Base-by-base conservation (phyloP, 148 eudicot species). In the Fagopyrum tataricum region DNA sequence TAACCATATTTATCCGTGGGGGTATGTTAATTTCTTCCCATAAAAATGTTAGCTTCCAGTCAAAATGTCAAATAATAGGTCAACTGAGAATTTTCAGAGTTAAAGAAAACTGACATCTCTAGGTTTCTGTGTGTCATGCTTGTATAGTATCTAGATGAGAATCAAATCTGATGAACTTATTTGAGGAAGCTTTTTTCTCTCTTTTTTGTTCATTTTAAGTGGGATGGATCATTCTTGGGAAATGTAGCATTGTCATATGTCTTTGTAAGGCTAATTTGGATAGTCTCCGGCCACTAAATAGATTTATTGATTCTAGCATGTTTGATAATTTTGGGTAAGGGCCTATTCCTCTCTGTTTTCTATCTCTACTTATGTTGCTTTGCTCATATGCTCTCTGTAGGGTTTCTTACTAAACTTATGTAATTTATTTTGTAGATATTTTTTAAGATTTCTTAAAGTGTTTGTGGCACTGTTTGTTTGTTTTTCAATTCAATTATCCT, bases 1-100 rank as follows among this genome's bases (percentile, higher is more conserved):
- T 94, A 46, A 94, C 98, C 73, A 84, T 94, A 80, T 94, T 94
- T 82, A 91, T 94, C 70, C 97, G 97, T 80, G 98, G 96, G 51
- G 95, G 97, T 89, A 82, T 67, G 92, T 80, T 31, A 10, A 43
- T 73, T 44, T 49, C 41, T 51, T 37, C 2, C 64, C 4, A 23
- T 10, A 23, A 0, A 68, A 7, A 44, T 42, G 26, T 12, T 41
- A n/a, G 23, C 3, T 68, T 31, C 14, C 49, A 20, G 43, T 68
- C n/a, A n/a, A n/a, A n/a, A n/a, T n/a, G n/a, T n/a, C 24, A 68
- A 8, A 8, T 42, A 68, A 41, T 52, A 21, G 55, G 1, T 52
- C 17, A 52, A 52, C 8, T 52, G 48, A 68, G 15, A 9, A 21
- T 12, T 58, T 14, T 37, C 26, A 9, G 37, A 9, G 64, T 58